Percentiles rank a stretch among this genome's conserved stretches.
Conservation (phyloP, 139 green algal species). For the Volvox reticuliferus region DNA sequence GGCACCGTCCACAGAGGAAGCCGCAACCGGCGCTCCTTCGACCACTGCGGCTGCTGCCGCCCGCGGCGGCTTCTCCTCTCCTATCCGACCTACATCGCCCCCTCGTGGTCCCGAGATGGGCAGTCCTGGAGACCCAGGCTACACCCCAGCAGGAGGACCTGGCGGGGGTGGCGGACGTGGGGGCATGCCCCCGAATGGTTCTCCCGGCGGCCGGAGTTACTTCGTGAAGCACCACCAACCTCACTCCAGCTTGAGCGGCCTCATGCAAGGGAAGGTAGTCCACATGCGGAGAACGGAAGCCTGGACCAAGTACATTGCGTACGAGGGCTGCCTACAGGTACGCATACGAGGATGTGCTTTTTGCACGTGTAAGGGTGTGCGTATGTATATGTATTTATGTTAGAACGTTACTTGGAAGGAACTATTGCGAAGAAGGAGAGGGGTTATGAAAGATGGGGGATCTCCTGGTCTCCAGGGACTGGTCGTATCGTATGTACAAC, state of each 20-base stretch:
- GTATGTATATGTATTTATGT: too few species aligned
- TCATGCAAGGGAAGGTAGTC: conserved; percentile 47
- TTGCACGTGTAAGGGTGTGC: not conserved
- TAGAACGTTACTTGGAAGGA: too few species aligned
- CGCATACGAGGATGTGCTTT: too few species aligned
- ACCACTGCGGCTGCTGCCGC: too few species aligned
- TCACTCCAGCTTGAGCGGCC: not conserved
- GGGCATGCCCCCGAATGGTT: not conserved
- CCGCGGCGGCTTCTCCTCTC: not conserved
- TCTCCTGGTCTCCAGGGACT: too few species aligned
- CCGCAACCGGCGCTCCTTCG: too few species aligned
- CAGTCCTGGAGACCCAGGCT: not conserved
- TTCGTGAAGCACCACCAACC: conserved; percentile 4
- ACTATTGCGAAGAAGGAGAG: too few species aligned
- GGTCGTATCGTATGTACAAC: too few species aligned
- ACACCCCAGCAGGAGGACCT: too few species aligned
- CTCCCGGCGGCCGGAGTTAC: not conserved
- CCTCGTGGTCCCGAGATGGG: not conserved
- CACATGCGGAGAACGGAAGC: conserved; percentile 60
- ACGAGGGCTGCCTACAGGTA: conserved; percentile 69
- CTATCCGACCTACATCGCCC: not conserved
- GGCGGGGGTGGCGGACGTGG: too few species aligned
- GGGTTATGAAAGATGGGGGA: too few species aligned
- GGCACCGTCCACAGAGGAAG: too few species aligned
- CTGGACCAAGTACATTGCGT: conserved; percentile 65